Percentiles rank a stretch among this genome's conserved stretches.
These are phyloP conservation scores for Polyporus tsugae DNA, from an alignment of 1,284 basidiomycete genomes.

Conservation along the genomic window DNA sequence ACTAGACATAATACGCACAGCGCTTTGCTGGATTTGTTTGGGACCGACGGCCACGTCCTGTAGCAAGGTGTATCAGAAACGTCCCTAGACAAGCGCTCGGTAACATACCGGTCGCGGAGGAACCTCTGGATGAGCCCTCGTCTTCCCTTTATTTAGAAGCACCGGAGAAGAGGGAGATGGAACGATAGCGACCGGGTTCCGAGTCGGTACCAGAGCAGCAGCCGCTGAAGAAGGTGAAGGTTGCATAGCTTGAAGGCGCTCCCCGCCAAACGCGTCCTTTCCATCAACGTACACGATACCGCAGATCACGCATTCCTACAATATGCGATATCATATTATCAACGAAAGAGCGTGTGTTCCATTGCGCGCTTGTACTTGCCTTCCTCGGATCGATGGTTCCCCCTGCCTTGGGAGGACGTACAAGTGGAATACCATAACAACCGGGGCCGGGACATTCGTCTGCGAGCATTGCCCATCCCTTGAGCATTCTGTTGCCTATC, in stretches of 20 bases:
- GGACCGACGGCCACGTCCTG: neutral
- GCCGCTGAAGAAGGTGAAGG: slow-evolving; percentile 13
- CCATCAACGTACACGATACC: slow-evolving; percentile 66
- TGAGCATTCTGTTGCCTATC: slow-evolving; percentile 77
- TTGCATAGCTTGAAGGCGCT: slow-evolving; percentile 51
- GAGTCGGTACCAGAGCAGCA: slow-evolving; percentile 10
- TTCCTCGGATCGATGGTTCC: slow-evolving; percentile 69
- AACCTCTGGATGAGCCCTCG: slow-evolving; percentile 10
- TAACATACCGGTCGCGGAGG: slow-evolving; percentile 8
- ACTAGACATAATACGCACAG: slow-evolving; percentile 4
- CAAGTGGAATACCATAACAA: slow-evolving; percentile 79
- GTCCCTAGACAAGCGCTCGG: neutral
- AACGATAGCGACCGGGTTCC: neutral
- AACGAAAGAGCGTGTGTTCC: neutral
- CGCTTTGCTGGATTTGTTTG: neutral
- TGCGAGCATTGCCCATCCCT: slow-evolving; percentile 86
- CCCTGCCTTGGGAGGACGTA: slow-evolving; percentile 72
- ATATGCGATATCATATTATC: neutral
- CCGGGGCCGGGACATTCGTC: slow-evolving; percentile 76
- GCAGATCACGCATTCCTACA: slow-evolving; percentile 83
- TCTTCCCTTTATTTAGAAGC: slow-evolving; percentile 21
- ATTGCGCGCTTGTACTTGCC: slow-evolving; percentile 46
- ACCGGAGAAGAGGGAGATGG: slow-evolving; percentile 6
- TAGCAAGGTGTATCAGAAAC: neutral
- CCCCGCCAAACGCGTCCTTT: slow-evolving; percentile 57